A percentile compares a stretch with the other conserved stretches of the same genome.
Evolutionary conservation across 768 basidiomycete species (phyloP).

Genomic region (Cystobasidiopsis lactophilus): DNA sequence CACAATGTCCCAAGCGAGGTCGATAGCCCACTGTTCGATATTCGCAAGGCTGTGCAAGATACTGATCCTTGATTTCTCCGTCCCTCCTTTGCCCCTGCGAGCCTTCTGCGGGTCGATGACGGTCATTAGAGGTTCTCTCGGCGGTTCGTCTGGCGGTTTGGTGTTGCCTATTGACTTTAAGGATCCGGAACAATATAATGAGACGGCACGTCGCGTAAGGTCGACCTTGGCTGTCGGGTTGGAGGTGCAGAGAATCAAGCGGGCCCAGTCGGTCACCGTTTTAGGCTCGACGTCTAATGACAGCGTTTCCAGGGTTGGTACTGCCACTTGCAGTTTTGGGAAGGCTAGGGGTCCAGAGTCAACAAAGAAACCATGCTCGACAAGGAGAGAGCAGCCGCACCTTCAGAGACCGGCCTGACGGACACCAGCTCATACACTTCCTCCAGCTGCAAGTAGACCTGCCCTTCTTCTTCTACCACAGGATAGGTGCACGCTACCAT

Average conservation of each 20-base stretch:
- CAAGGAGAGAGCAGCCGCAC: conserved; percentile 22
- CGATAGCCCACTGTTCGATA: conserved; percentile 60
- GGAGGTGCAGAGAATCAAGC: conserved; percentile 52
- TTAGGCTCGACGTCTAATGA: conserved; percentile 26
- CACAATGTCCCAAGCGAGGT: conserved; percentile 30
- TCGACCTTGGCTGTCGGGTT: conserved; percentile 42
- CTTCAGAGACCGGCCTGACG: conserved; percentile 49
- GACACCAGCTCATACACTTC: conserved; percentile 43
- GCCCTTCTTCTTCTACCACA: not conserved
- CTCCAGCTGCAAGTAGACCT: conserved; percentile 1
- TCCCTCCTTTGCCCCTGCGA: conserved; percentile 31
- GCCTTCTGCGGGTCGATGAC: conserved; percentile 41
- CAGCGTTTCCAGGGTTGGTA: not conserved
- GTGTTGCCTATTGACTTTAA: conserved; percentile 33
- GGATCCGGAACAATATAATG: conserved; percentile 45
- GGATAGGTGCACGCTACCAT: conserved; percentile 4
- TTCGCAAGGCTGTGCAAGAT: conserved; percentile 68
- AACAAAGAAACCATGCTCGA: not conserved
- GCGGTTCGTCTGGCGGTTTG: conserved; percentile 42
- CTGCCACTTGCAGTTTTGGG: no score
- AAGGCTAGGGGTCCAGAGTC: not conserved
- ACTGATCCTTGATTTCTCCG: conserved; percentile 38
- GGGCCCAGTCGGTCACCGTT: conserved; percentile 55
- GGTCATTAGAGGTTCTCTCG: conserved; percentile 36
- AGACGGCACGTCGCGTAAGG: conserved; percentile 42